Evolutionary conservation across 257 asterid genomes (phyloP).

Genomic region (Asclepias syriaca): DNA sequence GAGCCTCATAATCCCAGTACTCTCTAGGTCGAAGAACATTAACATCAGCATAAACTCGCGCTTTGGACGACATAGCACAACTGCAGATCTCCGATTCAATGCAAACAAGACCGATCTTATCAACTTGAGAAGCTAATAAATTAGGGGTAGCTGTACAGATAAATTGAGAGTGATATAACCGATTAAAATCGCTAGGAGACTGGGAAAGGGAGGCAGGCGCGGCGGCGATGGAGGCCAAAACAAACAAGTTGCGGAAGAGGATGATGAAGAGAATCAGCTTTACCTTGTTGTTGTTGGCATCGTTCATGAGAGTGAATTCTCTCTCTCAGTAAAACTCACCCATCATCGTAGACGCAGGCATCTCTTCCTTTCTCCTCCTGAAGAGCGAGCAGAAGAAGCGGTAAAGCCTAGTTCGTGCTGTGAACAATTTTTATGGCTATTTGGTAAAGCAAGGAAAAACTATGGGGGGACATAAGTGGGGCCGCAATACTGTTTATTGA

Average conservation of each 20-base stretch:
- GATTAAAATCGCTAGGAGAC: slow-evolving; percentile 24
- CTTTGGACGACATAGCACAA: slow-evolving; percentile 54
- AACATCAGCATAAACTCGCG: slow-evolving; percentile 64
- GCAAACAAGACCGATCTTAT: slow-evolving; percentile 17
- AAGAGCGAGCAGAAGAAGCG: neutral
- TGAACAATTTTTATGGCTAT: neutral
- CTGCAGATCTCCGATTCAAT: slow-evolving; percentile 38
- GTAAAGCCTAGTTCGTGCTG: neutral
- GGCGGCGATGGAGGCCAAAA: slow-evolving; percentile 36
- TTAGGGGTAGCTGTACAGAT: slow-evolving; percentile 14
- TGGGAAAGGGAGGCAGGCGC: slow-evolving; percentile 32
- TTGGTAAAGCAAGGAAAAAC: neutral
- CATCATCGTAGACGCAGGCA: neutral
- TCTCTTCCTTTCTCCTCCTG: neutral
- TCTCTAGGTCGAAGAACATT: slow-evolving; percentile 59
- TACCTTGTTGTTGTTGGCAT: slow-evolving; percentile 10
- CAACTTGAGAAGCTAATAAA: neutral
- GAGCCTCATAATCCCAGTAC: slow-evolving; percentile 68
- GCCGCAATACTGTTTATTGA: neutral
- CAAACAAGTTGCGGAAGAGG: slow-evolving; percentile 27
- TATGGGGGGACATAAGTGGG: neutral
- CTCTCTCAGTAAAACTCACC: neutral
- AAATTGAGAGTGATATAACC: neutral
- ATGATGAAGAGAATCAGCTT: slow-evolving; percentile 12
- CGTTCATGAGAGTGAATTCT: slow-evolving; percentile 22